These are phyloP conservation scores for Candida sphagnicola DNA, from an alignment of 805 yeast genomes.

Conservation along the genomic window DNA sequence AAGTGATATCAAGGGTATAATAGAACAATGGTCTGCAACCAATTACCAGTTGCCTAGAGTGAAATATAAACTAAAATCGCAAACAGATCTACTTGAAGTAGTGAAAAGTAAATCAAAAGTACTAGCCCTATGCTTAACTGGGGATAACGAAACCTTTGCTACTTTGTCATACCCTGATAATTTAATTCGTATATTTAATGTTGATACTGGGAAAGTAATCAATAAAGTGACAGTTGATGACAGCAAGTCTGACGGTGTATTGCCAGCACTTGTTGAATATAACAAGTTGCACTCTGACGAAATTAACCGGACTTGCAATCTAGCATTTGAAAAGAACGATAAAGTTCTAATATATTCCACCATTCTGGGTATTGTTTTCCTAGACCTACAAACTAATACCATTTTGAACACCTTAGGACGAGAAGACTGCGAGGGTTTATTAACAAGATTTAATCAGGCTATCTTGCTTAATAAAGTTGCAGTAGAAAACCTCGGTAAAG, in stretches of 20 bases:
- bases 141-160: slow-evolving; percentile 23
- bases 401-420: slow-evolving; percentile 9
- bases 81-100: slow-evolving; percentile 34
- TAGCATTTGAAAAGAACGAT: slow-evolving; percentile 7
- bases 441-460: slow-evolving; percentile 8
- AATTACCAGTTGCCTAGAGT: slow-evolving; percentile 8
- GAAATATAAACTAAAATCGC: slow-evolving; percentile 30
- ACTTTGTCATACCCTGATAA: slow-evolving; percentile 27
- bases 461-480: slow-evolving; percentile 10
- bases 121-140: slow-evolving; percentile 16
- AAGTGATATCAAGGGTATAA: slow-evolving; percentile 16
- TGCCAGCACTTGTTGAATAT: not conserved
- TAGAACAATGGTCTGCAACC: slow-evolving; percentile 19
- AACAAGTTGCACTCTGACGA: not conserved
- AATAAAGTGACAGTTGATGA: no score
- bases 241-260: not conserved
- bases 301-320: not conserved
- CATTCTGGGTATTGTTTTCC: slow-evolving; percentile 9
- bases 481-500: slow-evolving; percentile 8
- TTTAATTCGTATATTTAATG: slow-evolving; percentile 26
- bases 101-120: slow-evolving; percentile 25
- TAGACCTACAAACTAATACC: slow-evolving; percentile 8
- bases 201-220: slow-evolving; percentile 26
- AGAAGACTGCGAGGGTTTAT: slow-evolving; percentile 8
- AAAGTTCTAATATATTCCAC: slow-evolving; percentile 9